These are phyloP conservation scores for Trametes cingulata DNA, from an alignment of 768 basidiomycete genomes.

Conservation along the genomic window DNA sequence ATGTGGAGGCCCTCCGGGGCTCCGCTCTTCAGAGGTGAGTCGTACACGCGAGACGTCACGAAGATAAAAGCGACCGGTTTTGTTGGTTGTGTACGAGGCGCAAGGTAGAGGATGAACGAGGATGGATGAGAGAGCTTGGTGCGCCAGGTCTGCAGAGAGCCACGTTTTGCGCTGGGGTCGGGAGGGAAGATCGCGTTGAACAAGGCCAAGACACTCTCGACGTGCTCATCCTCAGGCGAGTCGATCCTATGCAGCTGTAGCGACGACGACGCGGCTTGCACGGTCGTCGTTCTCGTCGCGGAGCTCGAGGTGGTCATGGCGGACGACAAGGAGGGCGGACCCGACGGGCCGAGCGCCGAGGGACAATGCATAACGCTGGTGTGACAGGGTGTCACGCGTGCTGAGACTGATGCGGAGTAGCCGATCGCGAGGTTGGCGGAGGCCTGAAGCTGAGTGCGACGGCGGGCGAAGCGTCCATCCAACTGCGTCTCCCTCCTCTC, in stretches of 20 bases:
- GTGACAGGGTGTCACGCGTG: not conserved
- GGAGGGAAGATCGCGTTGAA: slow-evolving; percentile 27
- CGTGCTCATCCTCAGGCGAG: not conserved
- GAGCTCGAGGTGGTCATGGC: slow-evolving; percentile 1
- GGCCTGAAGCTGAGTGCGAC: not conserved
- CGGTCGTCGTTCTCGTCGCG: not conserved
- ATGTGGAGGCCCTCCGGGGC: slow-evolving; percentile 19
- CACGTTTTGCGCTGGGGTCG: slow-evolving; percentile 25
- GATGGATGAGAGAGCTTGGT: slow-evolving; percentile 14
- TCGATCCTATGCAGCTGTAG: not conserved
- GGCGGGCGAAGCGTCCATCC: not conserved
- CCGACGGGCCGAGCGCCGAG: not conserved
- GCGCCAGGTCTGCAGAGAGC: slow-evolving; percentile 24
- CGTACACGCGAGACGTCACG: slow-evolving; percentile 18
- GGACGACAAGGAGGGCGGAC: not conserved
- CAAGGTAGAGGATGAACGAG: slow-evolving; percentile 25
- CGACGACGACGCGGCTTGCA: not conserved
- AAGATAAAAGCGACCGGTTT: slow-evolving; percentile 26
- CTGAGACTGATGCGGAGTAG: slow-evolving; percentile 2
- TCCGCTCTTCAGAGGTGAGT: slow-evolving; percentile 19
- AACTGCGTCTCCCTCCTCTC: not conserved
- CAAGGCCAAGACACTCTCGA: slow-evolving; percentile 18
- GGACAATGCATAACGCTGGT: not conserved
- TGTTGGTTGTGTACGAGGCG: not conserved
- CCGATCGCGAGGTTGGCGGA: not conserved